These are phyloP conservation scores for Schizonepeta tenuifolia DNA, from an alignment of 257 asterid genomes.

Conservation along the genomic window DNA sequence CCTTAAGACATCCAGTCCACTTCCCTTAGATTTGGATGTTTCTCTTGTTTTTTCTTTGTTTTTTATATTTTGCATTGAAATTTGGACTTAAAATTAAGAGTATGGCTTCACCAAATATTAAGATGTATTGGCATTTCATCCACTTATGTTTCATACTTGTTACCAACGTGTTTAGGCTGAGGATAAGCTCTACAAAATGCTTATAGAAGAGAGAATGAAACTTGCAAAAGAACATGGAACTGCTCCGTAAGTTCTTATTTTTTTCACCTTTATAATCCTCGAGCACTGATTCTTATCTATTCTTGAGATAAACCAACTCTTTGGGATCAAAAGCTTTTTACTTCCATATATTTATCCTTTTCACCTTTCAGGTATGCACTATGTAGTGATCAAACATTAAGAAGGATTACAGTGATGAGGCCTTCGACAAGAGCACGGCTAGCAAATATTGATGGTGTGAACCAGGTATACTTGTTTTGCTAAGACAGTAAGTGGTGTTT, in stretches of 20 bases:
- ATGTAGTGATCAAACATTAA: constrained; percentile 90
- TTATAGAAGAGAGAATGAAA: constrained; percentile 82
- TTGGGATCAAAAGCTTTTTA: constrained; percentile 2
- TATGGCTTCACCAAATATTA: constrained; percentile 27
- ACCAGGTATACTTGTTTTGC: constrained; percentile 62
- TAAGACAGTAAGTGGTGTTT: constrained; percentile 1
- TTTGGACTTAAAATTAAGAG: no score
- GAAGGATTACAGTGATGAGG: constrained; percentile 75
- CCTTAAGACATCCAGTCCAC: constrained; percentile 9
- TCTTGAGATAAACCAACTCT: background rate
- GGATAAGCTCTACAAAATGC: constrained; percentile 67
- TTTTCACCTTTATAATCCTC: constrained; percentile 18
- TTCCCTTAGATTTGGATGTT: constrained; percentile 15
- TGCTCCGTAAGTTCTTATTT: constrained; percentile 78
- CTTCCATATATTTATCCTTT: constrained; percentile 29
- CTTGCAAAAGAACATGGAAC: constrained; percentile 78
- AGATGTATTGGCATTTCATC: no score
- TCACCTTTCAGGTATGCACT: constrained; percentile 78
- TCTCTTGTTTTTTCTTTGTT: no score
- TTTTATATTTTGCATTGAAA: no score
- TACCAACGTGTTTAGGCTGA: constrained; percentile 65
- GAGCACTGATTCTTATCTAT: constrained; percentile 19
- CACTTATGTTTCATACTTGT: constrained; percentile 29
- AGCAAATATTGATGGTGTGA: constrained; percentile 95
- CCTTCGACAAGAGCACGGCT: constrained; percentile 95